Evolutionary conservation across 208 protist genomes (phyloP).

Genomic region (Vickermania ingenoplastis): DNA sequence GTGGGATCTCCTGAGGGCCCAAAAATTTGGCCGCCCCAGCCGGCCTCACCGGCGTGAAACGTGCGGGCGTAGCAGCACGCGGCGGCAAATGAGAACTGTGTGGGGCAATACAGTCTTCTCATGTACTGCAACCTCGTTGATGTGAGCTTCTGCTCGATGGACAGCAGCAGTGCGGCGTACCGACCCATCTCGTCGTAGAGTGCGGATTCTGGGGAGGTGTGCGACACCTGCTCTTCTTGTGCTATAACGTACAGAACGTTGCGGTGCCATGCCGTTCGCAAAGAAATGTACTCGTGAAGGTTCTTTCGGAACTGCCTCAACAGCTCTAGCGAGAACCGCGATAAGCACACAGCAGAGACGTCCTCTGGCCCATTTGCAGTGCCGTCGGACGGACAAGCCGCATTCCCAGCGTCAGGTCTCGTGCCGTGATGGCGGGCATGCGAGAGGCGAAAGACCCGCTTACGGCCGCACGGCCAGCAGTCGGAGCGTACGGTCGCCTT

Average conservation of each 20-base stretch:
- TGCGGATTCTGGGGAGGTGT: not conserved
- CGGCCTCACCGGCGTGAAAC: slow-evolving; percentile 15
- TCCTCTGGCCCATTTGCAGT: no score
- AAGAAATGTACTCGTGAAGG: slow-evolving; percentile 26
- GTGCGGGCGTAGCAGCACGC: slow-evolving; percentile 38
- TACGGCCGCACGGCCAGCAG: slow-evolving; percentile 48
- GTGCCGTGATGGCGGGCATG: no score
- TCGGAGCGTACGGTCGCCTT: slow-evolving; percentile 40
- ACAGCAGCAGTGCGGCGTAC: slow-evolving; percentile 29
- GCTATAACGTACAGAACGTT: slow-evolving; percentile 39
- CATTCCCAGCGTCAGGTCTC: no score
- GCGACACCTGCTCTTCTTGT: not conserved
- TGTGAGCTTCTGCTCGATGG: slow-evolving; percentile 41
- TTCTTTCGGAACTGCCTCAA: slow-evolving; percentile 33
- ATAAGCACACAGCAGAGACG: no score
- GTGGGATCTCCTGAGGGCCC: slow-evolving; percentile 8
- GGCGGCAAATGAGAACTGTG: slow-evolving; percentile 40
- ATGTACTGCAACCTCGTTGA: slow-evolving; percentile 25
- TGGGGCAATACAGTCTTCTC: slow-evolving; percentile 34
- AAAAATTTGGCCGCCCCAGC: not conserved
- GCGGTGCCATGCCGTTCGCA: slow-evolving; percentile 23
- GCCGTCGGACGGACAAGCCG: no score
- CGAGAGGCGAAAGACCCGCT: slow-evolving; percentile 34
- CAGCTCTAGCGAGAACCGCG: slow-evolving; percentile 40
- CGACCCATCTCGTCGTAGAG: slow-evolving; percentile 19